Base-by-base conservation (phyloP, 495 filamentous ascomycete genomes). In the Aspergillus olivimuriae region DNA sequence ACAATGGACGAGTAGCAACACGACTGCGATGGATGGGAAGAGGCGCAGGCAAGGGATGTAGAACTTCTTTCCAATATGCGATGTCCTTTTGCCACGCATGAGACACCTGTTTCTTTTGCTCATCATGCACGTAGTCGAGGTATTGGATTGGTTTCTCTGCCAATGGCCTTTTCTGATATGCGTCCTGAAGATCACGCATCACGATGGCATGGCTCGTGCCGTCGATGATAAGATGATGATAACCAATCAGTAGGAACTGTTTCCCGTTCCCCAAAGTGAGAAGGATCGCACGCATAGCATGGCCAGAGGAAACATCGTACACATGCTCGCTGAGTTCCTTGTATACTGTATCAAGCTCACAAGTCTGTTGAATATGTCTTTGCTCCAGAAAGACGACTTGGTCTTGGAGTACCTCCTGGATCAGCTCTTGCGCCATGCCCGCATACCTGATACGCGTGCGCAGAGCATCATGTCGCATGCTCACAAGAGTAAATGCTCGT, bases 191-290 rank as follows among this genome's bases (percentile, higher is more conserved):
- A 14, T 76, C 69, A 0, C 50, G 44, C 17, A 68, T 53, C 10
- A 72, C 47, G 30, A 68, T 40, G 23, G 69, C 51, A 5, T 65
- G 60, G 38, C 68, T 67, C n/a, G 67, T 48, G 0, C 69, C 72
- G 41, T 78, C 75, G 53, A 76, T 70, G 32, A 55, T 46, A 43
- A 78, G 75, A 40, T 78, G 75, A 26, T 73, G 68, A 38, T 59
- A 70, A 9, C 46, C 50, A 20, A 69, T 34, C 1, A 73, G 42
- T 43, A 2, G 42, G 28, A 0, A 34, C 33, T 3, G 53, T 19
- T 0, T 53, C 47, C 6, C n/a, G n/a, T n/a, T n/a, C n/a, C n/a
- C n/a, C n/a, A n/a, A n/a, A n/a, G n/a, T n/a, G n/a, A 70, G 48
- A 1, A 69, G 46, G 0, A 56, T 26, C 0, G 68, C 18, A 14